Base-by-base conservation (phyloP, 768 basidiomycete genomes). In the Leccinellum luteum region DNA sequence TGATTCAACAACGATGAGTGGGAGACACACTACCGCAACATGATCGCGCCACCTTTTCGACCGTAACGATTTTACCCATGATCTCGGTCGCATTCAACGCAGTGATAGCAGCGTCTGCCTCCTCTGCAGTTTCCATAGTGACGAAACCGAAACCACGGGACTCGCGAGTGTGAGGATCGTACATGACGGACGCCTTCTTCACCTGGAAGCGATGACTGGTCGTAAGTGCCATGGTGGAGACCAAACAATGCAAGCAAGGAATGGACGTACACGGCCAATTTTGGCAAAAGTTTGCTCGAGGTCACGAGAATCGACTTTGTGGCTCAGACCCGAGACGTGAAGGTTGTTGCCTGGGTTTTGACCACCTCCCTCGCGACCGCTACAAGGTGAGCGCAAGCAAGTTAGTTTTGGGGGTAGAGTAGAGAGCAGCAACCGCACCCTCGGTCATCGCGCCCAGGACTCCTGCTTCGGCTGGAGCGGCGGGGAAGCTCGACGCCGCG, bases 71-170 rank as follows among this genome's bases (percentile, higher is more conserved):
- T 76, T 94, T 95, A 54, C 96, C 97, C 80, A 89, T 85, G 45
- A 98, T 72, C 41, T 94, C 92, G 48, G 90, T 88, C 23, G 82
- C 82, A 69, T 93, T 90, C 54, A 98, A 77, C 6, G 87, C 88
- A 34, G 90, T 85, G 60, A 98, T 85, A 55, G 90, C 92, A 45
- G 93, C 92, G 45, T 95, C 91, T 6, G 96, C 97, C 66, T 97
- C 96, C 66, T 96, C 95, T 8, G 62, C 70, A 25, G 83, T 82
- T 71, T 85, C 87, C 87, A 92, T 89, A 51, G 86, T 90, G 60
- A 97, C 94, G 73, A 98, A 98, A 15, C 93, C 95, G 64, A 90
- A 90, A 48, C 87, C 87, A 61, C 87, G 85, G 48, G 87, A 85
- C 61, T 86, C 85, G 49, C 84, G 82, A 35, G 84, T 85, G 67